Evolutionary conservation across 2,329 filamentous ascomycete genomes (phyloP).

Genomic region (Botrytis medusae): DNA sequence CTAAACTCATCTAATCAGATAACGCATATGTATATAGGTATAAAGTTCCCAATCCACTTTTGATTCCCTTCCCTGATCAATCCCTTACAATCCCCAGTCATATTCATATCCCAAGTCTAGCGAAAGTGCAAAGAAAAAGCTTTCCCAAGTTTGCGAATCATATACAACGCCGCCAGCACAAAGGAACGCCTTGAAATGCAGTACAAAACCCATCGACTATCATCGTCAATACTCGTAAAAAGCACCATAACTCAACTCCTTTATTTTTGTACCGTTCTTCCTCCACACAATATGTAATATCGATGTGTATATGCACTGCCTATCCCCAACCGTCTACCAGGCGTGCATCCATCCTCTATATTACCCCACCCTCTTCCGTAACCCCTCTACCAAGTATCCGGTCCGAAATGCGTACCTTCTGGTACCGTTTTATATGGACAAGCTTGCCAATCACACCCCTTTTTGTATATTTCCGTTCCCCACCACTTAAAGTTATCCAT

Average conservation of each 20-base stretch:
- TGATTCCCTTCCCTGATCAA: not conserved
- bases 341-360: not conserved
- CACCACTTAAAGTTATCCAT: constrained; percentile 78
- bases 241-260: not conserved
- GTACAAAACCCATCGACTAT: not conserved
- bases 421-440: constrained; percentile 67
- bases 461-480: constrained; percentile 83
- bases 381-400: constrained; percentile 51
- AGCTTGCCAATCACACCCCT: constrained; percentile 81
- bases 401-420: constrained; percentile 66
- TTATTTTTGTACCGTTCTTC: not conserved
- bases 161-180: not conserved
- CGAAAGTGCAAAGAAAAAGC: not conserved
- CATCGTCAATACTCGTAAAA: not conserved
- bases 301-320: not conserved
- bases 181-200: not conserved
- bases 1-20: not conserved
- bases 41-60: not conserved
- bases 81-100: not conserved
- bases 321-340: not conserved
- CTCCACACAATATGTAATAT: not conserved
- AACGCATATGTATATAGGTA: not conserved
- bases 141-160: not conserved
- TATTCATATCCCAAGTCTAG: not conserved
- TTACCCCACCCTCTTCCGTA: not conserved